Conservation (phyloP, 1,284 basidiomycete genomes). For the Xerocomus cyaneibrunnescens region DNA sequence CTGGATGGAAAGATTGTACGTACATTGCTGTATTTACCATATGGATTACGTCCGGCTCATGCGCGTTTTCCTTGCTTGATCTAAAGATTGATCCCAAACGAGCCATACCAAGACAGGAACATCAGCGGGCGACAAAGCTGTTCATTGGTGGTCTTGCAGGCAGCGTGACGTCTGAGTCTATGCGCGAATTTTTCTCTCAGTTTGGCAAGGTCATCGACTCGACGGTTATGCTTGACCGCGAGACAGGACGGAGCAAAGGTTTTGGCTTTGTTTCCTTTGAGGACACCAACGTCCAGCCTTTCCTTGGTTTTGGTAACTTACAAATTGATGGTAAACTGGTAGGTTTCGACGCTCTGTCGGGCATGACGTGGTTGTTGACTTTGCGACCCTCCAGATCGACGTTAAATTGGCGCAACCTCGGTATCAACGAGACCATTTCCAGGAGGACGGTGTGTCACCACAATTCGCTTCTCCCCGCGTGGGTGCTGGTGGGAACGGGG, state of each 20-base stretch:
- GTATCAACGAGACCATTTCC: conserved; percentile 65
- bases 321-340: conserved; percentile 93
- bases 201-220: conserved; percentile 94
- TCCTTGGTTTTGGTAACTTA: conserved; percentile 82
- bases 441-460: conserved; percentile 39
- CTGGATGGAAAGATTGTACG: conserved; percentile 92
- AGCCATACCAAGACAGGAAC: conserved; percentile 94
- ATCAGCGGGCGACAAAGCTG: conserved; percentile 87
- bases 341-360: conserved; percentile 30
- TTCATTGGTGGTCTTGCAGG: conserved; percentile 96
- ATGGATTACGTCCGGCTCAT: conserved; percentile 26
- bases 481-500: conserved; percentile 13
- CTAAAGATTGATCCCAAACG: conserved; percentile 97
- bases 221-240: conserved; percentile 98
- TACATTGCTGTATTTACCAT: conserved; percentile 29
- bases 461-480: conserved; percentile 30
- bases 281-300: conserved; percentile 81
- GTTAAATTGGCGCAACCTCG: conserved; percentile 92
- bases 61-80: conserved; percentile 1
- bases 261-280: conserved; percentile 98
- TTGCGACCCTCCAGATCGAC: conserved; percentile 66
- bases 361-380: conserved; percentile 5
- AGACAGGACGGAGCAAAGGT: conserved; percentile 93
- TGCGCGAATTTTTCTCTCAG: conserved; percentile 90
- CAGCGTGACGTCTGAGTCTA: conserved; percentile 89